Evolutionary conservation across 495 filamentous ascomycete species (phyloP), one percentile per base, ranked within the genome.

Genomic region (Pyrenula aspistea): DNA sequence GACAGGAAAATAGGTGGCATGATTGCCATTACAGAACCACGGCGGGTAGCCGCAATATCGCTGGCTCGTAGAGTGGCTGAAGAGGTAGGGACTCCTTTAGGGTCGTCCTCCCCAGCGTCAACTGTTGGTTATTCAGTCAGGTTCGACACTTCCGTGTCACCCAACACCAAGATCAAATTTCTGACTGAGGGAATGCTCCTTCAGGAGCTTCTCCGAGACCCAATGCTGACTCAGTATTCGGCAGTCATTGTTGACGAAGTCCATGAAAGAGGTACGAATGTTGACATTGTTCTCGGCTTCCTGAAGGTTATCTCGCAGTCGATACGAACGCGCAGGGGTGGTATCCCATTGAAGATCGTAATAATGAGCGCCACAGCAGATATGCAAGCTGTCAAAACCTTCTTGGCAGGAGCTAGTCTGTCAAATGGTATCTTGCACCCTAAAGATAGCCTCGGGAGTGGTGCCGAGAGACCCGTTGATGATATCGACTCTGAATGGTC

Each of bases 351-450:
- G 57, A 97, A 96, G 65, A 84, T 96, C 10, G 80, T 94, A 15
- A 81, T 96, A 61, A 99, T 99, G 94, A 95, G 90, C 73, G 94
- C 94, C 53, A 99, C 94, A 15, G 86, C 89, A 19, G 89, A 96
- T 67, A 82, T 93, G 60, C 86, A 90, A 57, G 82, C 73, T 55
- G 78, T 96, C 23, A 75, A 80, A 49, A 70, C 73, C 0, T 97
- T 95, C 68, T 96, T 95, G 64, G 49, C 48, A 21, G 54, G 10
- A 54, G 19, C 2, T 11, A 49, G 22, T 12, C 2, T 2, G 2
- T 11, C 15, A 3, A 31, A 10, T 20, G 22, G 4, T 8, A 19
- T 10, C 19, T 24, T 10, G n/a, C 8, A 52, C 20, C 19, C n/a
- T 8, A 52, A 20, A 8, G 19, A 10, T 10, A 8, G 10, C 4